Percentiles rank a stretch among this genome's conserved stretches.
Conservation (phyloP, 106 monocot genomes). For the Acorus gramineus region DNA sequence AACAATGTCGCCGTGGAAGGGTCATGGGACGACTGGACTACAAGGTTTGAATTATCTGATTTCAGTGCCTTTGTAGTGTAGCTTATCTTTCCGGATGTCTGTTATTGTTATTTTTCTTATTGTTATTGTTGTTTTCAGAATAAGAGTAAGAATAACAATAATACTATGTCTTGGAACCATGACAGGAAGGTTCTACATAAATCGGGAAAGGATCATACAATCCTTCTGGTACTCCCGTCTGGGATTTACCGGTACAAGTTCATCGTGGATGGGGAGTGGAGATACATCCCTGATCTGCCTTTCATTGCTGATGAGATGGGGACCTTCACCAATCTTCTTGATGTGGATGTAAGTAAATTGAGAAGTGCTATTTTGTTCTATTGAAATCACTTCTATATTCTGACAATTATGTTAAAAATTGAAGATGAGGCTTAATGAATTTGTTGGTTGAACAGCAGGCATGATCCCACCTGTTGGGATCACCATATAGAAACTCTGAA, state of each 20-base stretch:
- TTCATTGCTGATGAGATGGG: constrained; percentile 49
- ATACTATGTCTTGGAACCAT: background rate
- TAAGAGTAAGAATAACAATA: too few relatives aligned
- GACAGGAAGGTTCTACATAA: constrained; percentile 67
- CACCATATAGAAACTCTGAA: too few relatives aligned
- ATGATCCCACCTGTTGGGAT: too few relatives aligned
- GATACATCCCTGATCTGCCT: constrained; percentile 62
- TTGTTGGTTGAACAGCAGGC: too few relatives aligned
- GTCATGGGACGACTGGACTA: constrained; percentile 92
- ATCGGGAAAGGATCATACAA: constrained; percentile 75
- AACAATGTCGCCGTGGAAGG: constrained; percentile 70
- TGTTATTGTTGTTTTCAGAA: too few relatives aligned
- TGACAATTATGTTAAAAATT: too few relatives aligned
- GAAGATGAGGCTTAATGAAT: too few relatives aligned
- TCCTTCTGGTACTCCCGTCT: constrained; percentile 66
- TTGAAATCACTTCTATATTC: too few relatives aligned
- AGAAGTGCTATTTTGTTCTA: too few relatives aligned
- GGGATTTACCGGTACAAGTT: constrained; percentile 76
- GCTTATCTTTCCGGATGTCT: too few relatives aligned
- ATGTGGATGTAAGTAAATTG: constrained; percentile 57
- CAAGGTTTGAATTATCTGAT: constrained; percentile 31
- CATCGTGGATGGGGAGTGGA: constrained; percentile 71
- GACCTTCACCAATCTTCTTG: constrained; percentile 44
- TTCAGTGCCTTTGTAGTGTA: too few relatives aligned
- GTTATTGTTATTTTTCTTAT: too few relatives aligned